Evolutionary conservation across 2,329 filamentous ascomycete genomes (phyloP).

Genomic region (Akanthomyces dipterigenus): DNA sequence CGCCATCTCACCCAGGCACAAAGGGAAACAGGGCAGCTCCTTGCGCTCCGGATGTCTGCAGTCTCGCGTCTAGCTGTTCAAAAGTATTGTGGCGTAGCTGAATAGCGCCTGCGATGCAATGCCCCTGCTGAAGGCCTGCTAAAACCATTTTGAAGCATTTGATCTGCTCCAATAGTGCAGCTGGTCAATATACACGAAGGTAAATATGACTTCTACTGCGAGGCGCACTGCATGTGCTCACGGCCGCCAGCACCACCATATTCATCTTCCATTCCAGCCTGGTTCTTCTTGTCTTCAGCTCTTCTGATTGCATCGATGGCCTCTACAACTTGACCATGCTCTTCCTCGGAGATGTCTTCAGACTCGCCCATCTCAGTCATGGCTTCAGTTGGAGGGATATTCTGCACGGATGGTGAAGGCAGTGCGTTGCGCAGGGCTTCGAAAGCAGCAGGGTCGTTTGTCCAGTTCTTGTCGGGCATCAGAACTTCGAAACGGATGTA

Average conservation of each 20-base stretch:
- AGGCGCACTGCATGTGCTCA: constrained; percentile 80
- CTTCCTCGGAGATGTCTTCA: constrained; percentile 71
- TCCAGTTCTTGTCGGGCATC: constrained; percentile 78
- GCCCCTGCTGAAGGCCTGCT: not conserved
- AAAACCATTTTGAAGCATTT: not conserved
- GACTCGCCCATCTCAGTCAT: constrained; percentile 89
- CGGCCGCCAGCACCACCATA: constrained; percentile 63
- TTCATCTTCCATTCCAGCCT: constrained; percentile 48
- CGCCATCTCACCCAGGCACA: not conserved
- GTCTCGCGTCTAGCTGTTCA: too few relatives aligned
- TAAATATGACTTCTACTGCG: constrained; percentile 55
- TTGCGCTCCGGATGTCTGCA: not conserved
- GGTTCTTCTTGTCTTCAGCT: too few relatives aligned
- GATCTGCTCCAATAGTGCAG: not conserved
- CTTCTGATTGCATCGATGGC: constrained; percentile 28
- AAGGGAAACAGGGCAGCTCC: not conserved
- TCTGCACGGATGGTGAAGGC: constrained; percentile 59
- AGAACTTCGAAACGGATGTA: constrained; percentile 98
- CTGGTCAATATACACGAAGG: not conserved
- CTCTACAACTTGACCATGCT: constrained; percentile 60
- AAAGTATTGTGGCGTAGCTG: too few relatives aligned
- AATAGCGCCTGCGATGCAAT: too few relatives aligned
- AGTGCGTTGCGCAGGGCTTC: constrained; percentile 76
- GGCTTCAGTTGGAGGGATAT: constrained; percentile 67
- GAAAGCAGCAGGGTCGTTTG: constrained; percentile 61